Percentiles rank a stretch among this genome's conserved stretches.
phyloP scores from a whole-genome alignment of 345 rosid genomes.

The Syzygium oleosum region DNA sequence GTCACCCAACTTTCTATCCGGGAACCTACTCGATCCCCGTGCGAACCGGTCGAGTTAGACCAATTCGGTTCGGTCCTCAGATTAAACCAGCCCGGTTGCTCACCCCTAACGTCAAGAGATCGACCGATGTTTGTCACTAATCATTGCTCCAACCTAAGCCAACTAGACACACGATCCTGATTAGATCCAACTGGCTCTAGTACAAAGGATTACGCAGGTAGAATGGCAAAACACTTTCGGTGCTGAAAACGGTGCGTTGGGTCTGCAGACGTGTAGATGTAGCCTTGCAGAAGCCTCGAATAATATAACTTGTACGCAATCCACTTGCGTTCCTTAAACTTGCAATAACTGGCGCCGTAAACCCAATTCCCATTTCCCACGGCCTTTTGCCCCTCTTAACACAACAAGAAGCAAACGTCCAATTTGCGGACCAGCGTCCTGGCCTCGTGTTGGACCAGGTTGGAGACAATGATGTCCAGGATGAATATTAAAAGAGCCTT shows the following conservation, averaged over 20 bases:
- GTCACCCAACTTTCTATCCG: rapidly evolving
- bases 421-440: background rate
- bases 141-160: no score
- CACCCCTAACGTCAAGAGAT: no score
- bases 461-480: background rate
- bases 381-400: background rate
- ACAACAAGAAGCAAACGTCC: background rate
- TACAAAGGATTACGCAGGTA: background rate
- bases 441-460: background rate
- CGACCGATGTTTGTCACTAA: no score
- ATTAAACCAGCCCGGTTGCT: no score
- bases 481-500: no score
- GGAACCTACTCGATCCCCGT: background rate
- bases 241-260: background rate
- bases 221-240: background rate
- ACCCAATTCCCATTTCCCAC: background rate
- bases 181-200: background rate
- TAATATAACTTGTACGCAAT: background rate
- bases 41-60: background rate
- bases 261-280: background rate
- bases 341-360: background rate
- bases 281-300: background rate
- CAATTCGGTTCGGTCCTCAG: no score
- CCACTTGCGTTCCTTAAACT: background rate
- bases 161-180: no score